Evolutionary conservation across 495 filamentous ascomycete species (phyloP).

Genomic region (Daldinia childiae): DNA sequence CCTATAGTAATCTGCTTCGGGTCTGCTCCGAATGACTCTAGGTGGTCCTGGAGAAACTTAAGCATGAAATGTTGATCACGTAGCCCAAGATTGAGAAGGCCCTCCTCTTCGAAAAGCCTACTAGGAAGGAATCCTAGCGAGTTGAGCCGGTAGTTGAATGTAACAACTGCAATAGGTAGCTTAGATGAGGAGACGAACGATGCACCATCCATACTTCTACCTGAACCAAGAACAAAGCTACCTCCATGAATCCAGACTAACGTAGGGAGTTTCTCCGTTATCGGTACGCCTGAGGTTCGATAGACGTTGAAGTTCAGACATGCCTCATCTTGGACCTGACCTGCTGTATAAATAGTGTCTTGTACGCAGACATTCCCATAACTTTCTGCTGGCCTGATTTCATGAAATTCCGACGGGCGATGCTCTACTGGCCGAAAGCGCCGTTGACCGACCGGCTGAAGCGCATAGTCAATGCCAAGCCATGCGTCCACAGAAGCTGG

Average conservation of each 20-base stretch:
- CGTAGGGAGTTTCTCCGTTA: neutral
- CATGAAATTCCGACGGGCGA: neutral
- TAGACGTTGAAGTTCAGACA: conserved; percentile 7
- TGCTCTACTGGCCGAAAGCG: neutral
- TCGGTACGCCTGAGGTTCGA: neutral
- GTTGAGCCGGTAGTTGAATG: conserved; percentile 12
- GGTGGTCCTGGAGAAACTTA: conserved; percentile 5
- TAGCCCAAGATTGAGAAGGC: conserved; percentile 6
- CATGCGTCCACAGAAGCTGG: neutral
- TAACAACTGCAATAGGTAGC: conserved; percentile 7
- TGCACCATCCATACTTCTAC: conserved; percentile 1
- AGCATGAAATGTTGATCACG: conserved; percentile 7
- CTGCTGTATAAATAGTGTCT: neutral
- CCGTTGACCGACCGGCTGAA: neutral
- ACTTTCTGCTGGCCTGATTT: neutral
- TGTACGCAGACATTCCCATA: conserved; percentile 10
- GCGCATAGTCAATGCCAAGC: conserved; percentile 9
- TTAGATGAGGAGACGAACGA: conserved; percentile 2
- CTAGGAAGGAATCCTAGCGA: conserved; percentile 8
- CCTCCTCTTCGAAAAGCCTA: conserved; percentile 7
- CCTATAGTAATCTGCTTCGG: conserved; percentile 6
- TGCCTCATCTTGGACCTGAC: conserved; percentile 1
- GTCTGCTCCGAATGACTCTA: conserved; percentile 6
- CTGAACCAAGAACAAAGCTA: neutral
- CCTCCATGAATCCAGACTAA: conserved; percentile 8